Evolutionary conservation across 805 yeast genomes (phyloP).

Genomic region (Kazachstania taianensis): DNA sequence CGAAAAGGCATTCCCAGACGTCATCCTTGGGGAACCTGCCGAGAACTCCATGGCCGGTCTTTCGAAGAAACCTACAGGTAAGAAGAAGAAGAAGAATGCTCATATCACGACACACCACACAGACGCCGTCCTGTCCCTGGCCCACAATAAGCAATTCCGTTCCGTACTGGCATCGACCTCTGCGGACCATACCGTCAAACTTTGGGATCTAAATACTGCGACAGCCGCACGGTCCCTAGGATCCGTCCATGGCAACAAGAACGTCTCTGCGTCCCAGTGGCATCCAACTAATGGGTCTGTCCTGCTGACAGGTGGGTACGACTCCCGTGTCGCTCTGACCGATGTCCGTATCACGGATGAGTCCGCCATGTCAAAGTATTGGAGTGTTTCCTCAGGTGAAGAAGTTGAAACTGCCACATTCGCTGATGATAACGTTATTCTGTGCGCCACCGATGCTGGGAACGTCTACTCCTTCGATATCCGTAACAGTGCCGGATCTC

Average conservation of each 20-base stretch:
- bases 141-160: slow-evolving; percentile 74
- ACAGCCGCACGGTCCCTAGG: slow-evolving; percentile 67
- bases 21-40: slow-evolving; percentile 74
- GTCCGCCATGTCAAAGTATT: slow-evolving; percentile 48
- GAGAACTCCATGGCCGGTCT: slow-evolving; percentile 29
- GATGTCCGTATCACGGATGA: slow-evolving; percentile 75
- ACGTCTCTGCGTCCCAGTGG: slow-evolving; percentile 85
- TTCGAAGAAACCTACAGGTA: slow-evolving; percentile 40
- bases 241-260: slow-evolving; percentile 60
- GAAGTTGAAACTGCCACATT: slow-evolving; percentile 80
- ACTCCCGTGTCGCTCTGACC: slow-evolving; percentile 65
- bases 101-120: slow-evolving; percentile 73
- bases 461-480: slow-evolving; percentile 82
- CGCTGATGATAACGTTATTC: slow-evolving; percentile 50
- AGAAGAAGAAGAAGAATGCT: slow-evolving; percentile 36
- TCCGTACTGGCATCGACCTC: slow-evolving; percentile 87
- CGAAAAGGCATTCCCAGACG: slow-evolving; percentile 91
- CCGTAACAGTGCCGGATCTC: slow-evolving; percentile 42
- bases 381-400: slow-evolving; percentile 54
- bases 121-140: slow-evolving; percentile 82
- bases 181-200: slow-evolving; percentile 87
- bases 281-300: slow-evolving; percentile 57
- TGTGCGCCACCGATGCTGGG: slow-evolving; percentile 89
- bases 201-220: slow-evolving; percentile 82
- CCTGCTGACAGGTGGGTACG: slow-evolving; percentile 88